Base-by-base conservation (phyloP, 768 basidiomycete genomes). In the Suillus tomentosus region DNA sequence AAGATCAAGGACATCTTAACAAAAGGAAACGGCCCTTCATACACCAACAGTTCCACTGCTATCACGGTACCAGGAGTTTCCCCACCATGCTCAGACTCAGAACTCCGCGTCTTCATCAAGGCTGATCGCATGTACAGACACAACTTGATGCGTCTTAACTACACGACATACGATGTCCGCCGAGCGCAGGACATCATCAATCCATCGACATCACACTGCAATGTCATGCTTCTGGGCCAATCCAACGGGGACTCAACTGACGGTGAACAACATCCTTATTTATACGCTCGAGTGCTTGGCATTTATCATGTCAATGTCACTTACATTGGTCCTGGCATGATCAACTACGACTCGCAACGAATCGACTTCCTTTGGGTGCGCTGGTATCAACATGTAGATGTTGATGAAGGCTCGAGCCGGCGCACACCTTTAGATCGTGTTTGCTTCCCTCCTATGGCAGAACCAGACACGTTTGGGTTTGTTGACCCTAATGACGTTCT, bases 261-360 rank as follows among this genome's bases (percentile, higher is more conserved):
- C 9, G 1, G 34, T 36, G 34, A 22, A 11, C 13, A 34, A 4
- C 61, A 62, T 22, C 64, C 61, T 13, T 65, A 54, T 19, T 17
- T 14, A 11, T 62, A 65, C 14, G 54, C 62, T 36, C 40, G 24
- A 0, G 62, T 65, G 6, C 24, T 71, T 11, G 66, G 70, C 39
- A 64, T 72, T 3, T 72, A 63, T 59, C 71, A 72, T 47, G 70
- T 62, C 14, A 62, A 69, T 39, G 68, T 63, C 0, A 43, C 63
- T 3, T 61, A 61, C 39, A 15, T 36, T 55, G 60, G 50, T 31
- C 45, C 27, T 39, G 27, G 27, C 8, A 54, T 39, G 24, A 37
- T 27, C 3, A 34, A 65, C 39, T 64, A 64, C 6, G 2, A 13
- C 7, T 37, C 40, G 0, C 15, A 60, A 3, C 22, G 37, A 24